A percentile compares a stretch with the other conserved stretches of the same genome.
These are phyloP conservation scores for Leccinum disarticulatum DNA, from an alignment of 768 basidiomycete species.

Conservation along the genomic window DNA sequence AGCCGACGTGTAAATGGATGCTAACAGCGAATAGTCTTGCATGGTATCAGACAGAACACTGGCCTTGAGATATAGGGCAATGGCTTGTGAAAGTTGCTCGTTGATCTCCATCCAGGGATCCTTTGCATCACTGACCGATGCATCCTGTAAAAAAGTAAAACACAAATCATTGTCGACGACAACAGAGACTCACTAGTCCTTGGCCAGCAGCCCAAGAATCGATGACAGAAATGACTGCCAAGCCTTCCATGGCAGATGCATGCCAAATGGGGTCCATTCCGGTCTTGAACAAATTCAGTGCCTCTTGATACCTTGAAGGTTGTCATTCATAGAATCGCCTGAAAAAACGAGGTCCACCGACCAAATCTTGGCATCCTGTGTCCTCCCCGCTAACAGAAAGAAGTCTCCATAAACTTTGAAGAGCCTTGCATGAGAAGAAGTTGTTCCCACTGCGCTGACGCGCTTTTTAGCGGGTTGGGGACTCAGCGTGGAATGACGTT, in stretches of 20 bases:
- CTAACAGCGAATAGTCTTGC: constrained; percentile 58
- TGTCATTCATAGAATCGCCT: constrained; percentile 16
- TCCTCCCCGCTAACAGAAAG: constrained; percentile 83
- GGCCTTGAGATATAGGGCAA: constrained; percentile 58
- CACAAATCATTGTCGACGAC: not conserved
- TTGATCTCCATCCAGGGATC: constrained; percentile 77
- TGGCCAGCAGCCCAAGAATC: constrained; percentile 83
- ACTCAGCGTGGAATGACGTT: constrained; percentile 54
- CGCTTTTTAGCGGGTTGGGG: constrained; percentile 55
- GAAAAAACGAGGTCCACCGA: constrained; percentile 36
- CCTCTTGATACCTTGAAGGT: constrained; percentile 76
- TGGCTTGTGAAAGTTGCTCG: constrained; percentile 71
- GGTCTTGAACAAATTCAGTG: constrained; percentile 70
- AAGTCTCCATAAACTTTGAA: constrained; percentile 89
- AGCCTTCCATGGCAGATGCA: constrained; percentile 82
- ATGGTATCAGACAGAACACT: constrained; percentile 51
- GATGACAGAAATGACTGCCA: constrained; percentile 74
- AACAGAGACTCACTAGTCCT: constrained; percentile 55
- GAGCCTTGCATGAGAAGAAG: constrained; percentile 80
- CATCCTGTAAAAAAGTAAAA: constrained; percentile 44
- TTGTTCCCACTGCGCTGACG: constrained; percentile 58
- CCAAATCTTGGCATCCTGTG: constrained; percentile 81
- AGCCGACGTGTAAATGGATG: constrained; percentile 64
- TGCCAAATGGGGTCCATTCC: constrained; percentile 85
- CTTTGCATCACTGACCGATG: constrained; percentile 47